These are phyloP conservation scores for maize (Zea mays) DNA, from an alignment of 176 grass and related monocot species.

Conservation along the genomic window Zm-B73-REFERENCE-NAM-5.0 NC_050097.1:11423501-11424000, in stretches of 20 bases:
- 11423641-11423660: neutral
- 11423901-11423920: neutral
- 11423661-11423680: constrained; percentile 30
- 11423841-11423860: neutral
- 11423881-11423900: neutral
- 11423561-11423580: constrained; percentile 56
- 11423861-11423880: neutral
- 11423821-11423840: constrained; percentile 59
- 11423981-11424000: too few relatives aligned
- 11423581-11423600: neutral
- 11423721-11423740: constrained; percentile 41
- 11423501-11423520: constrained; percentile 43
- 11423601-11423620: constrained; percentile 41
- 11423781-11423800: constrained; percentile 83
- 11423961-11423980: too few relatives aligned
- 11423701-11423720: neutral
- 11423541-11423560: constrained; percentile 46
- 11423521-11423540: constrained; percentile 35
- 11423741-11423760: constrained; percentile 74
- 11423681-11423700: constrained; percentile 50
- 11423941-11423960: too few relatives aligned
- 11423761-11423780: constrained; percentile 78
- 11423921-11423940: too few relatives aligned
- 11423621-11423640: constrained; percentile 42
- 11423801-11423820: constrained; percentile 58